These are phyloP conservation scores for Pulicaria dysenterica DNA, from an alignment of 129 eudicot genomes.

Conservation along the genomic window DNA sequence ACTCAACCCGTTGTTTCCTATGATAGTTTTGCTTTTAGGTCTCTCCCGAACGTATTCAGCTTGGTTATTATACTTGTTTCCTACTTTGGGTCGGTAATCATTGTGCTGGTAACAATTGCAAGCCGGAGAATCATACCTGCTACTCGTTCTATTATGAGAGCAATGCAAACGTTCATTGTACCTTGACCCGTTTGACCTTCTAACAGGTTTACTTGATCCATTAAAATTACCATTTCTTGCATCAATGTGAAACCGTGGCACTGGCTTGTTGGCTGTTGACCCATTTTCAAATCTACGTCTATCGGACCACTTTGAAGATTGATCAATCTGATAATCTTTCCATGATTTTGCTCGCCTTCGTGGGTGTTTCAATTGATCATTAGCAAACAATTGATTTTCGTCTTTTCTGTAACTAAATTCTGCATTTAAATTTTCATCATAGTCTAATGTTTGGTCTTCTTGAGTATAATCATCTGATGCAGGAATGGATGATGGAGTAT, in stretches of 20 bases:
- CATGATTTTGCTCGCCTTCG: conserved; percentile 54
- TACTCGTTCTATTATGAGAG: conserved; percentile 41
- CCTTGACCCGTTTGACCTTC: conserved; percentile 57
- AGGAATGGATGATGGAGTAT: conserved; percentile 38
- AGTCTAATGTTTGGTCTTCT: conserved; percentile 32
- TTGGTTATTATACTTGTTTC: conserved; percentile 50
- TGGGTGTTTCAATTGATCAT: conserved; percentile 48
- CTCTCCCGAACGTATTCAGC: conserved; percentile 53
- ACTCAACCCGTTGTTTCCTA: conserved; percentile 38
- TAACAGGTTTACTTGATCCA: conserved; percentile 58
- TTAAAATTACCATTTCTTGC: conserved; percentile 42
- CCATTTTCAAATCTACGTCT: conserved; percentile 53
- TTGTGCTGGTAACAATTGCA: conserved; percentile 69
- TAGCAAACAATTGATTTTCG: conserved; percentile 36
- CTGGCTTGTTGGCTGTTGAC: conserved; percentile 49
- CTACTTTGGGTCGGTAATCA: conserved; percentile 61
- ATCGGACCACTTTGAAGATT: conserved; percentile 52
- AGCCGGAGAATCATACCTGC: conserved; percentile 45
- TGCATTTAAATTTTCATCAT: conserved; percentile 41
- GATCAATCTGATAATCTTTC: conserved; percentile 39
- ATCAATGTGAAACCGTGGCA: conserved; percentile 53
- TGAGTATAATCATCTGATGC: conserved; percentile 47
- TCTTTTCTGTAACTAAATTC: conserved; percentile 47
- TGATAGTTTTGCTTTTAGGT: conserved; percentile 47
- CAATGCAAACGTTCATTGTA: conserved; percentile 50